These are phyloP conservation scores for Aspergillus calidoustus DNA, from an alignment of 2,329 filamentous ascomycete genomes.

Conservation along the genomic window DNA sequence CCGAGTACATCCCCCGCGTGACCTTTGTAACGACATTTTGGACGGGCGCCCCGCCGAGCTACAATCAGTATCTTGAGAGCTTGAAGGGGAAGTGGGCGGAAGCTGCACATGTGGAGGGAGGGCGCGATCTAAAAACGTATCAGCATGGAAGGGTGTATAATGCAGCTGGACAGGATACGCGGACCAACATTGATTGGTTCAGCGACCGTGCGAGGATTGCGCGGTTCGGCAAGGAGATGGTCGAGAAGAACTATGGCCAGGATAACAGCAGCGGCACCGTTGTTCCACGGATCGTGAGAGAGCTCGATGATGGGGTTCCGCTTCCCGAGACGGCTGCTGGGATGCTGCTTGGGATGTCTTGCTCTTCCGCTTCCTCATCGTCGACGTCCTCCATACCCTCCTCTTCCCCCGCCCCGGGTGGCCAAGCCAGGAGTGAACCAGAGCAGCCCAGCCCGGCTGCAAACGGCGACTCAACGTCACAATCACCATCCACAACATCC, in stretches of 20 bases:
- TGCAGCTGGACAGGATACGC: neutral
- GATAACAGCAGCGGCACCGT: neutral
- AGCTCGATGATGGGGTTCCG: conserved; percentile 1
- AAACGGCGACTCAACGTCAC: too few relatives aligned
- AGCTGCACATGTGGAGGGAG: neutral
- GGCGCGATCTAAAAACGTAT: conserved; percentile 1
- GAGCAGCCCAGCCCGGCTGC: too few relatives aligned
- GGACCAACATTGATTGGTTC: conserved; percentile 6
- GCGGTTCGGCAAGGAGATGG: conserved; percentile 7
- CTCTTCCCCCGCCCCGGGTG: too few relatives aligned
- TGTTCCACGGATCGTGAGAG: neutral
- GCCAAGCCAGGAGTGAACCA: too few relatives aligned
- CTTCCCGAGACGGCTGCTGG: conserved; percentile 9
- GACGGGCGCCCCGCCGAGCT: neutral
- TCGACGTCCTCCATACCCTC: too few relatives aligned
- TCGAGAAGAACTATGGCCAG: neutral
- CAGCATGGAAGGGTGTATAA: conserved; percentile 13
- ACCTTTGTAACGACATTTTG: conserved; percentile 14
- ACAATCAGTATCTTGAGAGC: neutral
- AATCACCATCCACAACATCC: too few relatives aligned
- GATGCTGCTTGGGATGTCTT: conserved; percentile 2
- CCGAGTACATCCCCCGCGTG: conserved; percentile 8
- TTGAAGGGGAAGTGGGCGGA: conserved; percentile 5
- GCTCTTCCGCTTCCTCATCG: neutral
- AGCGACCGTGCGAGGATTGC: conserved; percentile 4